Conservation (phyloP, 2,329 filamentous ascomycete species). For the Verticillium longisporum region DNA sequence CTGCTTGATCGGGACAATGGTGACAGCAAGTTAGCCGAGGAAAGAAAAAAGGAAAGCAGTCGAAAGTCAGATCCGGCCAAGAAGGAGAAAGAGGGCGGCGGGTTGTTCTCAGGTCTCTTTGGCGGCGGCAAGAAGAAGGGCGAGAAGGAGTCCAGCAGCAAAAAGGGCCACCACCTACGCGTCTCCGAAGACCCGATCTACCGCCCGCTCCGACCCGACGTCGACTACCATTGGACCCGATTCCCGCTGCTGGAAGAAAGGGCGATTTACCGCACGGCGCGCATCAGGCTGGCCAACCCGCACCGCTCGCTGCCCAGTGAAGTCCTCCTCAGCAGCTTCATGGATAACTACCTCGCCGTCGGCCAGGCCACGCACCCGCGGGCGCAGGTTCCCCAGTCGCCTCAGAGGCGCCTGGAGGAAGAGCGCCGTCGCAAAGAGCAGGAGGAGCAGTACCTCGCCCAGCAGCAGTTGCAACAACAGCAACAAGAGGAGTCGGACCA, state of each 20-base stretch:
- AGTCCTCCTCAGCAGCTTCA: conserved; percentile 95
- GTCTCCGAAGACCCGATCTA: conserved; percentile 73
- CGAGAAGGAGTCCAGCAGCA: conserved; percentile 66
- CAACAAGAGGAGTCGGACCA: conserved; percentile 35
- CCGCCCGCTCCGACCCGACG: conserved; percentile 70
- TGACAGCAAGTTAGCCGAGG: conserved; percentile 67
- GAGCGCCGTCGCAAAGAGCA: conserved; percentile 43
- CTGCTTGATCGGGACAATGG: conserved; percentile 72
- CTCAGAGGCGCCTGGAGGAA: conserved; percentile 58
- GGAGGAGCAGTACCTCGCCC: conserved; percentile 40
- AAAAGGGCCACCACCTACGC: conserved; percentile 67
- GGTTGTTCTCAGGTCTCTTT: conserved; percentile 90
- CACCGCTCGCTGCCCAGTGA: conserved; percentile 87
- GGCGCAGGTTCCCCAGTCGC: conserved; percentile 80
- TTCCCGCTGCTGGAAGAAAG: conserved; percentile 94
- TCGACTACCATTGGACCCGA: conserved; percentile 93
- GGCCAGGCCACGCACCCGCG: conserved; percentile 98
- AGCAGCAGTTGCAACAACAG: conserved; percentile 29
- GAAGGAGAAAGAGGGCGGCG: conserved; percentile 87
- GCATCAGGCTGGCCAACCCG: conserved; percentile 98
- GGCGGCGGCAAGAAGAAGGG: conserved; percentile 83
- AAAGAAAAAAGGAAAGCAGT: conserved; percentile 72
- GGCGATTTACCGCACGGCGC: conserved; percentile 96
- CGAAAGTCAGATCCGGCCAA: conserved; percentile 67
- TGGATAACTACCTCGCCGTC: conserved; percentile 98